These are phyloP conservation scores for Candida insectorum DNA, from an alignment of 805 yeast species.

Conservation along the genomic window DNA sequence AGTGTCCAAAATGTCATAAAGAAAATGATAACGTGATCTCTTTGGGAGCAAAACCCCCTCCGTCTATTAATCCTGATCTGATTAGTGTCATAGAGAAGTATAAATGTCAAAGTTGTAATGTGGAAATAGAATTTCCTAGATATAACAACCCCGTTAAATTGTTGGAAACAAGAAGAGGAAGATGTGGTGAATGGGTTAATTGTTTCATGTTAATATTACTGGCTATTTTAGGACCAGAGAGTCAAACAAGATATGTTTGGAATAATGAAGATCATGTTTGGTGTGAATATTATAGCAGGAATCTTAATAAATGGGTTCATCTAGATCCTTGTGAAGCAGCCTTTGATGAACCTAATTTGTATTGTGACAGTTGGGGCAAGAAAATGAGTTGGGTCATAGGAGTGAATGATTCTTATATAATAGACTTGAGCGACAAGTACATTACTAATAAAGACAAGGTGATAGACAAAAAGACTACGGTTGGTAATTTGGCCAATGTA, in stretches of 20 bases:
- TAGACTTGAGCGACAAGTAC: conserved; percentile 71
- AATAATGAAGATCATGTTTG: conserved; percentile 94
- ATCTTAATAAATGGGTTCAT: conserved; percentile 75
- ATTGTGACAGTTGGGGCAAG: conserved; percentile 88
- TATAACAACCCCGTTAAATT: conserved; percentile 66
- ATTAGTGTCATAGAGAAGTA: conserved; percentile 66
- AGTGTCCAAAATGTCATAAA: conserved; percentile 50
- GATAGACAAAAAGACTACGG: conserved; percentile 36
- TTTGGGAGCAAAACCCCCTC: conserved; percentile 32
- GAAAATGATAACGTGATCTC: conserved; percentile 32
- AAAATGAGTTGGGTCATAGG: conserved; percentile 87
- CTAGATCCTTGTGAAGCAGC: conserved; percentile 85
- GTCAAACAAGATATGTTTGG: conserved; percentile 67
- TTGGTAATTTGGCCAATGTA: conserved; percentile 40
- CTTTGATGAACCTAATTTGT: conserved; percentile 75
- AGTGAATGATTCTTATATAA: conserved; percentile 54
- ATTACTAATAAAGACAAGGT: conserved; percentile 30
- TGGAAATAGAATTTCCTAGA: conserved; percentile 62
- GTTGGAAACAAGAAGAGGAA: conserved; percentile 61
- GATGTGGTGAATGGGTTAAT: conserved; percentile 97
- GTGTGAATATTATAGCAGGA: conserved; percentile 79
- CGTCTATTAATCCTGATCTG: conserved; percentile 34
- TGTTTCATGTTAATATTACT: conserved; percentile 69
- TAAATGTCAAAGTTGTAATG: conserved; percentile 51
- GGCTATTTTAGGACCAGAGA: conserved; percentile 49